phyloP scores from a whole-genome alignment of 768 basidiomycete species.

The Crepidotus variabilis region DNA sequence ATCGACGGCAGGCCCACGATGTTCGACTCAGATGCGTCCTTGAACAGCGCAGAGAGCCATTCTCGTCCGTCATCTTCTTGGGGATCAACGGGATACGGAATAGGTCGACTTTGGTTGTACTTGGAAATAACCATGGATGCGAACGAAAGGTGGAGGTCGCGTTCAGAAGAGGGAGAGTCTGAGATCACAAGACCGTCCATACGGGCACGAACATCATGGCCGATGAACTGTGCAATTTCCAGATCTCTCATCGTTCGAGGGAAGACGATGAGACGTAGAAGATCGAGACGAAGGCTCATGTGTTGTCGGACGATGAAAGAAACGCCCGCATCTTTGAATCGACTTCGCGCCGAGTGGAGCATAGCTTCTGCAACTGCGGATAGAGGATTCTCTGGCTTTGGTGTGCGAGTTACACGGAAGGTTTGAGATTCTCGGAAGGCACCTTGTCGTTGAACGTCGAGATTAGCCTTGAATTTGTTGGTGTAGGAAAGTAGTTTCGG shows the following conservation, averaged over 20 bases:
- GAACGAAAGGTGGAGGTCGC: conserved; percentile 71
- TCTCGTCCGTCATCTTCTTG: conserved; percentile 36
- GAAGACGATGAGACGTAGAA: conserved; percentile 69
- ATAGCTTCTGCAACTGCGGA: conserved; percentile 86
- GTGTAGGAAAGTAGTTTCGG: conserved; percentile 73
- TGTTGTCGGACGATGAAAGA: conserved; percentile 66
- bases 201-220: conserved; percentile 63
- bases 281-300: conserved; percentile 66
- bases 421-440: conserved; percentile 77
- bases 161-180: conserved; percentile 44
- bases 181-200: conserved; percentile 60
- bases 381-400: conserved; percentile 75
- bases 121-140: conserved; percentile 74
- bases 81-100: conserved; percentile 27
- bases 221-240: conserved; percentile 75
- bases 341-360: conserved; percentile 67
- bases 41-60: conserved; percentile 62
- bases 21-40: conserved; percentile 61
- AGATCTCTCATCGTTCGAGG: conserved; percentile 75
- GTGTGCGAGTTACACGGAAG: conserved; percentile 67
- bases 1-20: conserved; percentile 82
- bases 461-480: conserved; percentile 70
- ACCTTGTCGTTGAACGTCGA: conserved; percentile 69
- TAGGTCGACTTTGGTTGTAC: conserved; percentile 58
- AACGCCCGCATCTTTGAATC: conserved; percentile 63